Conservation (phyloP, 108 stramenopile genomes). For the Cylindrotheca fusiformis region DNA sequence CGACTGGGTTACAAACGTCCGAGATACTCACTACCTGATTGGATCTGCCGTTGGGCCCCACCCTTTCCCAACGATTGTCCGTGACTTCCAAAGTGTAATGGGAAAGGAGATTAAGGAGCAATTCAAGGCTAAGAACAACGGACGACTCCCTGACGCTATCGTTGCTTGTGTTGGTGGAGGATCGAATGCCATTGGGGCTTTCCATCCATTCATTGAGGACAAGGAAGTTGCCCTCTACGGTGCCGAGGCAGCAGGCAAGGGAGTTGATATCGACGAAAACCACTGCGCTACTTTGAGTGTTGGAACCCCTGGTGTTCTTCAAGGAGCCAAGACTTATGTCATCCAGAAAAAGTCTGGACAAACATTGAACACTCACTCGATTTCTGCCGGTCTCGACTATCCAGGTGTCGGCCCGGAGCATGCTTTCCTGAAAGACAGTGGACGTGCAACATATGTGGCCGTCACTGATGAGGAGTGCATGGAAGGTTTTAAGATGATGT, state of each 20-base stretch:
- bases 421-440: slow-evolving; percentile 88
- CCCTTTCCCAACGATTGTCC: slow-evolving; percentile 96
- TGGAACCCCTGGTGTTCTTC: slow-evolving; percentile 92
- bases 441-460: slow-evolving; percentile 86
- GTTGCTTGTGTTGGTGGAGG: slow-evolving; percentile 97
- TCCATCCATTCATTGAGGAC: slow-evolving; percentile 89
- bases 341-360: slow-evolving; percentile 91
- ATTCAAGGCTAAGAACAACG: slow-evolving; percentile 86
- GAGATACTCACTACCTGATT: slow-evolving; percentile 94
- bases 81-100: slow-evolving; percentile 94
- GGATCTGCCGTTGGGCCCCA: slow-evolving; percentile 97
- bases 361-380: slow-evolving; percentile 90
- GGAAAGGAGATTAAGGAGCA: slow-evolving; percentile 83
- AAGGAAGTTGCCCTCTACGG: slow-evolving; percentile 85
- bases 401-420: slow-evolving; percentile 98
- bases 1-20: slow-evolving; percentile 97
- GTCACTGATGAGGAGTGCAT: slow-evolving; percentile 92
- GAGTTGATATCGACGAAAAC: slow-evolving; percentile 69
- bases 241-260: slow-evolving; percentile 94
- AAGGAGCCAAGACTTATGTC: slow-evolving; percentile 92
- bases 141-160: slow-evolving; percentile 88
- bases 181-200: slow-evolving; percentile 96
- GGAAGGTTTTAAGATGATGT: slow-evolving; percentile 89
- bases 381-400: slow-evolving; percentile 95
- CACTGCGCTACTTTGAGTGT: slow-evolving; percentile 91